Percentiles rank a stretch among this genome's conserved stretches.
Evolutionary conservation across 2,329 filamentous ascomycete genomes (phyloP).

Genomic region (Talaromyces sp.): DNA sequence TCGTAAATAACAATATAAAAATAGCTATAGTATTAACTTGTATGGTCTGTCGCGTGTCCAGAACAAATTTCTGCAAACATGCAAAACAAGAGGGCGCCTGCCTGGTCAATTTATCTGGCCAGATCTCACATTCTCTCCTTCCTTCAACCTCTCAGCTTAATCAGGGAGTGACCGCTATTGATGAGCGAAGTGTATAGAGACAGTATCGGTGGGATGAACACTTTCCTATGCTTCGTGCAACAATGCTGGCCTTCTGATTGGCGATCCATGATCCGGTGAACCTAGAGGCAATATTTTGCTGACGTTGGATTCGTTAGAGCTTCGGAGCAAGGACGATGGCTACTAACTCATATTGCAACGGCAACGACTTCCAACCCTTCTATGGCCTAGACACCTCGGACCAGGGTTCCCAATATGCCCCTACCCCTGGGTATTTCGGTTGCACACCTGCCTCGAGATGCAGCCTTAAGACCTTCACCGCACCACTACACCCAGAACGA

Average conservation of each 20-base stretch:
- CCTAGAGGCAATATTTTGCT: background rate
- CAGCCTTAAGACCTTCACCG: background rate
- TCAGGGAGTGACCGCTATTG: slow-evolving; percentile 1
- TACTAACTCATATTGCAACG: background rate
- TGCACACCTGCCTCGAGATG: background rate
- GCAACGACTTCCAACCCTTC: background rate
- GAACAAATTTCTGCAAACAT: slow-evolving; percentile 6
- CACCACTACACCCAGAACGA: background rate
- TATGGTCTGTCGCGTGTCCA: slow-evolving; percentile 4
- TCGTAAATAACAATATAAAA: slow-evolving; percentile 9
- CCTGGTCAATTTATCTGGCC: background rate
- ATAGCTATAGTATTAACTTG: slow-evolving; percentile 7
- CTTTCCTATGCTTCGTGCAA: background rate
- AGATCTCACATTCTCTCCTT: background rate
- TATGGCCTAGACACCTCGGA: background rate
- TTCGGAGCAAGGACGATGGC: background rate
- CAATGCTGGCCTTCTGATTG: background rate
- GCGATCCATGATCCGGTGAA: background rate
- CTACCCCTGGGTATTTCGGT: slow-evolving; percentile 44
- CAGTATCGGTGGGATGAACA: background rate
- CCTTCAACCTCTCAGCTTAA: background rate
- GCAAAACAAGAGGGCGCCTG: slow-evolving; percentile 4
- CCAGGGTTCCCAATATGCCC: slow-evolving; percentile 5
- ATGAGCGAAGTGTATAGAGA: slow-evolving; percentile 2
- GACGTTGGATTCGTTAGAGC: background rate